phyloP scores from a whole-genome alignment of 176 grass and related monocot genomes.

The Thinopyrum elongatum region DNA sequence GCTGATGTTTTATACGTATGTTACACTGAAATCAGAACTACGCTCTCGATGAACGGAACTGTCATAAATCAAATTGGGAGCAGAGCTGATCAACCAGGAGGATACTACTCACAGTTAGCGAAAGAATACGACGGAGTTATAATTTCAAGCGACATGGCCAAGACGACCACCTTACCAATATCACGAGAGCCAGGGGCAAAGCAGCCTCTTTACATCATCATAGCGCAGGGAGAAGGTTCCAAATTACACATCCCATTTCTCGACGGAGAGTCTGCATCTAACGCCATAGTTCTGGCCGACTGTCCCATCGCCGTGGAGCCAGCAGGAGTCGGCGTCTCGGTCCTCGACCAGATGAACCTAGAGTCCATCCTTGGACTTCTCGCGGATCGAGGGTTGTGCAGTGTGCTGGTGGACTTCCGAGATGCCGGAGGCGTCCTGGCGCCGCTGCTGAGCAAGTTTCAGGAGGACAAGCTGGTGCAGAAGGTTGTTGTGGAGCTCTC shows the following conservation, averaged over 20 bases:
- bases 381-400: slow-evolving; percentile 49
- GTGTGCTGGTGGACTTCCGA: slow-evolving; percentile 70
- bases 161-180: slow-evolving; percentile 40
- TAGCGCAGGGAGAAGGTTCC: slow-evolving; percentile 39
- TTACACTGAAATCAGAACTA: slow-evolving; percentile 49
- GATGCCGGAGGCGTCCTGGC: slow-evolving; percentile 32
- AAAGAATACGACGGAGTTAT: slow-evolving; percentile 84
- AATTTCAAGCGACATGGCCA: slow-evolving; percentile 61
- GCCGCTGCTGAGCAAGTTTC: slow-evolving; percentile 48
- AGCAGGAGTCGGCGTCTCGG: slow-evolving; percentile 38
- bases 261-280: slow-evolving; percentile 32
- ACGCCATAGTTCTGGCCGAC: slow-evolving; percentile 51
- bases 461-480: slow-evolving; percentile 62
- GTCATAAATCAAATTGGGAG: slow-evolving; percentile 54
- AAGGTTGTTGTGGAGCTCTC: slow-evolving; percentile 75
- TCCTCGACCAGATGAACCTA: slow-evolving; percentile 51
- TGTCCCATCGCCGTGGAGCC: slow-evolving; percentile 45
- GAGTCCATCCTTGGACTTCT: slow-evolving; percentile 53
- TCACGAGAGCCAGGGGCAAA: slow-evolving; percentile 62
- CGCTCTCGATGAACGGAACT: slow-evolving; percentile 57
- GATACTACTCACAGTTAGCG: slow-evolving; percentile 75
- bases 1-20: neutral
- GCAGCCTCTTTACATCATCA: slow-evolving; percentile 69
- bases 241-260: slow-evolving; percentile 47
- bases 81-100: slow-evolving; percentile 52